Percentiles rank a stretch among this genome's conserved stretches.
Conservation (phyloP, 371 early-diverging fungal species). For the Mortierella sp. region DNA sequence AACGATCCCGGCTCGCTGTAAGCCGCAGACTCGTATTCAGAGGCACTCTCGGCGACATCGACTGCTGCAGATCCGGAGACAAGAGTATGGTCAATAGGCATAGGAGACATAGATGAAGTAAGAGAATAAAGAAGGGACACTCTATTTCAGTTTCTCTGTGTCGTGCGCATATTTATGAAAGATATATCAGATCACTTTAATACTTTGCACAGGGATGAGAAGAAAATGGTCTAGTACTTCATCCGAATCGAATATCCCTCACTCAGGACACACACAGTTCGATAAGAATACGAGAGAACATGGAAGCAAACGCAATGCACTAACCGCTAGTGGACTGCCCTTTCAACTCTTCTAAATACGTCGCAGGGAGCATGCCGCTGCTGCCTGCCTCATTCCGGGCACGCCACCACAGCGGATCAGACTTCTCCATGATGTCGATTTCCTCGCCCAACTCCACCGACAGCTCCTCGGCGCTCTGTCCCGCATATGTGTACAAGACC, state of each 20-base stretch:
- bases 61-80: too few species aligned
- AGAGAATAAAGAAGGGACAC: too few species aligned
- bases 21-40: conserved; percentile 30
- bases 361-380: conserved; percentile 66
- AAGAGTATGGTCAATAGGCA: too few species aligned
- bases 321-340: conserved; percentile 54
- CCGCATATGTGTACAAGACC: conserved; percentile 61
- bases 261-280: too few species aligned
- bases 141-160: too few species aligned
- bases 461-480: conserved; percentile 61
- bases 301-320: conserved; percentile 38
- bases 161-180: too few species aligned
- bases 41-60: conserved; percentile 15
- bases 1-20: background rate
- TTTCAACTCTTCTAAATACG: conserved; percentile 67
- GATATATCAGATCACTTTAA: too few species aligned
- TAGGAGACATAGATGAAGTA: too few species aligned
- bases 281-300: conserved; percentile 2
- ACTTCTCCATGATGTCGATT: conserved; percentile 62
- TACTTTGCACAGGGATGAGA: too few species aligned
- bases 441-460: conserved; percentile 61
- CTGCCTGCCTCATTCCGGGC: conserved; percentile 63
- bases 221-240: too few species aligned
- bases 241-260: too few species aligned
- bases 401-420: conserved; percentile 73